phyloP scores from a whole-genome alignment of 371 early-diverging fungal genomes.

The Lichtheimia corymbifera region DNA sequence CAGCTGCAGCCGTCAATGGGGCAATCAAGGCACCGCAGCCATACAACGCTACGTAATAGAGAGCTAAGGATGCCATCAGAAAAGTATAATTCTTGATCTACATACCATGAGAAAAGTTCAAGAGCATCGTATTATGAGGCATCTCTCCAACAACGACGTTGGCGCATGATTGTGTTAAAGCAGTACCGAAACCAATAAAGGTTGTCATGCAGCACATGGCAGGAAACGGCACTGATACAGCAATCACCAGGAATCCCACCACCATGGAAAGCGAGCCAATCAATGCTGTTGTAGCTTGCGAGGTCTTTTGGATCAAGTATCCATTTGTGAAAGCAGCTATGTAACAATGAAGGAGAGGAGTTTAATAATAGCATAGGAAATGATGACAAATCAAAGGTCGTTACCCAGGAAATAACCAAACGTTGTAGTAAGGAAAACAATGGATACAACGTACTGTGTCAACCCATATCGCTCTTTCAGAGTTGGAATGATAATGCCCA shows the following conservation, averaged over 20 bases:
- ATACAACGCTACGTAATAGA: slow-evolving; percentile 20
- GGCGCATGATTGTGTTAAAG: slow-evolving; percentile 13
- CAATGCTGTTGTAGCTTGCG: slow-evolving; percentile 16
- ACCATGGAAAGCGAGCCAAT: slow-evolving; percentile 15
- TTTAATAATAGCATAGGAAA: not conserved
- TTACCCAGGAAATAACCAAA: slow-evolving; percentile 23
- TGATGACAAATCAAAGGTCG: not conserved
- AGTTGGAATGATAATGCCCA: slow-evolving; percentile 30
- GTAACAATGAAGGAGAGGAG: not conserved
- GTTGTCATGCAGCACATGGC: slow-evolving; percentile 22
- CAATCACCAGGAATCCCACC: slow-evolving; percentile 9
- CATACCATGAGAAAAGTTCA: slow-evolving; percentile 27
- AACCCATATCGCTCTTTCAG: slow-evolving; percentile 21
- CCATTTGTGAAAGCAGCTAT: slow-evolving; percentile 27
- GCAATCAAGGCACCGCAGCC: slow-evolving; percentile 26
- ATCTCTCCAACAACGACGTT: slow-evolving; percentile 25
- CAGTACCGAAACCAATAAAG: slow-evolving; percentile 23
- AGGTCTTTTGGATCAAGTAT: slow-evolving; percentile 16
- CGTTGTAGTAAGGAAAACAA: slow-evolving; percentile 23
- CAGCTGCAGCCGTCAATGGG: slow-evolving; percentile 22
- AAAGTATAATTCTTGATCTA: not conserved
- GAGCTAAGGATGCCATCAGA: not conserved
- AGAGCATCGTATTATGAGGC: slow-evolving; percentile 17
- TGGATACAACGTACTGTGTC: slow-evolving; percentile 24
- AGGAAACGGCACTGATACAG: slow-evolving; percentile 25